A percentile compares a stretch with the other conserved stretches of the same genome.
phyloP scores from a whole-genome alignment of 73 alveolate genomes.

The Urostyla sp. region DNA sequence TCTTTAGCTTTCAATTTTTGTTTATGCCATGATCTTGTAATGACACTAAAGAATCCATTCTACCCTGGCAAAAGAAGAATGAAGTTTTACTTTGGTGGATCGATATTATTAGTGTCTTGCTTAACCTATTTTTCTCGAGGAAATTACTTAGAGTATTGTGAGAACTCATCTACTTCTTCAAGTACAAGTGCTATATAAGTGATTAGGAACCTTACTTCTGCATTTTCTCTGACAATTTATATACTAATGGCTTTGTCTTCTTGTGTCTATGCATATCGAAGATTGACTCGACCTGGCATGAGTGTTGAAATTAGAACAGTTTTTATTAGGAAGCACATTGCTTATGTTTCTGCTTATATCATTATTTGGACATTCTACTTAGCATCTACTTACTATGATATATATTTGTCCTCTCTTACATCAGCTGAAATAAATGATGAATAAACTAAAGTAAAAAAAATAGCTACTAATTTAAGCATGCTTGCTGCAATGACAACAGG shows the following conservation, averaged over 20 bases:
- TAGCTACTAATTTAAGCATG: too few species aligned
- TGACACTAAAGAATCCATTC: constrained; percentile 66
- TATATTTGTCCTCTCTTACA: constrained; percentile 1
- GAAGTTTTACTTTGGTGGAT: constrained; percentile 53
- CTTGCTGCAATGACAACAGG: constrained; percentile 61
- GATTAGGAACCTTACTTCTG: constrained; percentile 24
- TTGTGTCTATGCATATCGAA: constrained; percentile 56
- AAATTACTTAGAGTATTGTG: constrained; percentile 4
- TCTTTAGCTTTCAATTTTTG: constrained; percentile 59
- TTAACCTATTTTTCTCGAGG: not conserved
- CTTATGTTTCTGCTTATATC: constrained; percentile 63
- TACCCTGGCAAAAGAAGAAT: constrained; percentile 61
- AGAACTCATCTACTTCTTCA: not conserved
- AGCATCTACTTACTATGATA: constrained; percentile 47
- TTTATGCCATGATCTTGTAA: constrained; percentile 62
- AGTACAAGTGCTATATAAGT: too few species aligned
- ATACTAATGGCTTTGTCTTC: constrained; percentile 63
- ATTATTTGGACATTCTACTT: constrained; percentile 64
- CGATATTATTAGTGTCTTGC: not conserved
- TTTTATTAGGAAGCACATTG: constrained; percentile 61
- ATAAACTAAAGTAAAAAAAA: too few species aligned
- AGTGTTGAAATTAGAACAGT: constrained; percentile 54
- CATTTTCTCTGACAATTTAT: constrained; percentile 40
- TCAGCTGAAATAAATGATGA: constrained; percentile 8
- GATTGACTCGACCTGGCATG: constrained; percentile 68